Base-by-base conservation (phyloP, 2,329 filamentous ascomycete genomes). In the Celoporthe dispersa region DNA sequence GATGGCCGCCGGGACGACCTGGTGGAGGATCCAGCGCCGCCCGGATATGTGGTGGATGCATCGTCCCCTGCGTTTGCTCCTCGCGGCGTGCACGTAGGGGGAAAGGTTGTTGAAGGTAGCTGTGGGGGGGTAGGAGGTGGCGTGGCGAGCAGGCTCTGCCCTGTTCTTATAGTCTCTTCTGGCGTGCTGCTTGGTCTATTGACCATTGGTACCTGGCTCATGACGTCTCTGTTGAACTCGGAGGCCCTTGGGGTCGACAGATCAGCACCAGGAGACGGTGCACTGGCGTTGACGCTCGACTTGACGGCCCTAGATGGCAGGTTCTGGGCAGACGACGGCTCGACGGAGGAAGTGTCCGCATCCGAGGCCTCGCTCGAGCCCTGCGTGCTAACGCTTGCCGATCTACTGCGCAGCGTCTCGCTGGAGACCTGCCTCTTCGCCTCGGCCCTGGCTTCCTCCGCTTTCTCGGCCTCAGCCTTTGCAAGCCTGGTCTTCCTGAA, bases 241-340 rank as follows among this genome's bases (percentile, higher is more conserved):
- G 73, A 71, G 3, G 73, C 76, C 1, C 73, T 72, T 6, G 76
- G 73, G 11, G 77, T 75, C 41, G 74, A 73, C 57, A 74, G 76
- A 37, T 79, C 78, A 12, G 76, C 76, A 31, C 74, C 72, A 12
- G 76, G 75, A 7, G 77, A 75, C 11, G 77, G 73, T 2, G 77
- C 71, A 2, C 76, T 75, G 8, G 78, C 68, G 16, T 75, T 76
- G n/a, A 79, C 75, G n/a, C 53, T 33, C n/a, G 80, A 78, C 5
- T 81, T 81, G 62, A 80, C 80, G 64, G 84, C 82, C 48, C 81
- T 79, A 39, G 77, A 77, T n/a, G 83, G 79, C 19, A 87, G 75
- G 44, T 83, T 81, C 44, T 87, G 81, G 9, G 86, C 79, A 71
- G 85, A 81, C 68, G 87, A 86, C 3, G 85, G 82, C 67, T 86